A percentile compares a stretch with the other conserved stretches of the same genome.
Conservation (phyloP, 371 early-diverging fungal genomes). For the Capillidium heterosporum region DNA sequence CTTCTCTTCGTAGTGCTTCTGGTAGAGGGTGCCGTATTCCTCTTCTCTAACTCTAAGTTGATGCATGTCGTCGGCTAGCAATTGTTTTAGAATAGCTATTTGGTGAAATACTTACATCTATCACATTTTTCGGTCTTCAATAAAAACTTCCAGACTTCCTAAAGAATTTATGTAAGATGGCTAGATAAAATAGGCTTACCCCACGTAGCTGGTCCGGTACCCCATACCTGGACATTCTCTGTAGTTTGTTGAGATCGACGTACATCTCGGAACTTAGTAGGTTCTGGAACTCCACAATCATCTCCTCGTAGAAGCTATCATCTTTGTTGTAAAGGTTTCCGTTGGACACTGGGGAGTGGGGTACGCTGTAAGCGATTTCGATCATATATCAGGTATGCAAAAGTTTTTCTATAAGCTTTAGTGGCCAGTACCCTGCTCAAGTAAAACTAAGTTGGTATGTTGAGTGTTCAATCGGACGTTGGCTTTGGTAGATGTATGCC, state of each 20-base stretch:
- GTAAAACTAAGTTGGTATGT: too few relatives aligned
- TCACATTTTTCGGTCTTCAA: slow-evolving; percentile 73
- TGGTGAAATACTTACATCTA: slow-evolving; percentile 41
- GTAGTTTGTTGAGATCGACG: slow-evolving; percentile 68
- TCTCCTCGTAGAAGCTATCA: background rate
- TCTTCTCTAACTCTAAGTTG: slow-evolving; percentile 32
- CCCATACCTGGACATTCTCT: slow-evolving; percentile 69
- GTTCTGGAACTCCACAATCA: slow-evolving; percentile 51
- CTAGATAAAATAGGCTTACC: slow-evolving; percentile 23
- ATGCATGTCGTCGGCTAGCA: slow-evolving; percentile 4
- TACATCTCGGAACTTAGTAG: slow-evolving; percentile 72
- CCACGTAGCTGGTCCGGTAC: slow-evolving; percentile 67
- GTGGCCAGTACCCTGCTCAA: too few relatives aligned
- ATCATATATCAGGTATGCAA: background rate
- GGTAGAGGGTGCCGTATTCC: slow-evolving; percentile 57
- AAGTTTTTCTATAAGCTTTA: background rate
- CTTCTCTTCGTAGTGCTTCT: slow-evolving; percentile 47
- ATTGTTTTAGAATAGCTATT: slow-evolving; percentile 1
- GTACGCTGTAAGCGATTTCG: background rate
- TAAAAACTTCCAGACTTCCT: slow-evolving; percentile 84
- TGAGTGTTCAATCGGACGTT: too few relatives aligned
- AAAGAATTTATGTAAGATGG: slow-evolving; percentile 7
- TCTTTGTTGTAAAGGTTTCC: background rate
- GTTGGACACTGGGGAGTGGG: background rate
- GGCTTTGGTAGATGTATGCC: too few relatives aligned